Conservation (phyloP, 495 filamentous ascomycete species). For the Xylaria palmicola region DNA sequence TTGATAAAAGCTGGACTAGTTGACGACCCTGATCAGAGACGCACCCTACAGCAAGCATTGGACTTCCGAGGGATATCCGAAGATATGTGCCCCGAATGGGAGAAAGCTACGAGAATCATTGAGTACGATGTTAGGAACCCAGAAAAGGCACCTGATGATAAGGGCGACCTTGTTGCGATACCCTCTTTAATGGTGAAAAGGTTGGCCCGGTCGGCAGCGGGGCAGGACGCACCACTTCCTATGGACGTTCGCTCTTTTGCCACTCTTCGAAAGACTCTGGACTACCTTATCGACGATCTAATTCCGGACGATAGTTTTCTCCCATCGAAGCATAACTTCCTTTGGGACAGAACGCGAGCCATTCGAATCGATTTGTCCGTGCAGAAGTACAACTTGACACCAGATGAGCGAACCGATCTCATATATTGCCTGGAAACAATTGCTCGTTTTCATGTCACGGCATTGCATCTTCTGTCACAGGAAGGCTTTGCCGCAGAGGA, state of each 20-base stretch:
- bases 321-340: conserved; percentile 72
- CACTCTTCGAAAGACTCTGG: conserved; percentile 70
- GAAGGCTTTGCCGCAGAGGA: conserved; percentile 60
- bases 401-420: conserved; percentile 61
- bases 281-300: conserved; percentile 80
- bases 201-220: conserved; percentile 85
- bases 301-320: conserved; percentile 63
- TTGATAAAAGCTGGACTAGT: conserved; percentile 75
- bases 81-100: conserved; percentile 93
- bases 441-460: conserved; percentile 85
- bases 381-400: conserved; percentile 67
- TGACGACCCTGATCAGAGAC: conserved; percentile 85
- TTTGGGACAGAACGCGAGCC: conserved; percentile 91
- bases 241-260: conserved; percentile 85
- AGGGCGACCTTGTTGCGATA: conserved; percentile 37
- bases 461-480: conserved; percentile 77
- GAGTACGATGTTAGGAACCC: conserved; percentile 54
- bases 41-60: conserved; percentile 77
- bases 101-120: conserved; percentile 76
- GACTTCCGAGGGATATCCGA: conserved; percentile 85
- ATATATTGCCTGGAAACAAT: conserved; percentile 87
- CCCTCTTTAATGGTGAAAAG: conserved; percentile 68
- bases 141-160: conserved; percentile 47
- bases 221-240: conserved; percentile 85
- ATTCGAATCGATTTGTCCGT: conserved; percentile 91